Evolutionary conservation across 2,329 filamentous ascomycete species (phyloP).

Genomic region (Cryphonectria parasitica): DNA sequence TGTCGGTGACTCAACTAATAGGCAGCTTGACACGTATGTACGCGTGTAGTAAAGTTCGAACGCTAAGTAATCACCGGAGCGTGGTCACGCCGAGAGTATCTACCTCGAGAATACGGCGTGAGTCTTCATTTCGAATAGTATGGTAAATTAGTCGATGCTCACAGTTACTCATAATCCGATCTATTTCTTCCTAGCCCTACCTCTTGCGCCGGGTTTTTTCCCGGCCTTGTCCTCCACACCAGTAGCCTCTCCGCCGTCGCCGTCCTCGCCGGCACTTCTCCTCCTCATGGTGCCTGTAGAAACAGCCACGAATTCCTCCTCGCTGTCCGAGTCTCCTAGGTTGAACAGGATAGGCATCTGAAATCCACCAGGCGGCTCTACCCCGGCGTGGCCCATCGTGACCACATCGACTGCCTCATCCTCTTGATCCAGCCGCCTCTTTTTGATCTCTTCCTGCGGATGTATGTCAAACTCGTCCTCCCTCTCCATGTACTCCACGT

Average conservation of each 20-base stretch:
- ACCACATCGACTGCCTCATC: slow-evolving; percentile 93
- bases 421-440: slow-evolving; percentile 85
- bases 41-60: background rate
- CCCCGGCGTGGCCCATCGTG: slow-evolving; percentile 70
- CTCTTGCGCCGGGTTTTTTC: slow-evolving; percentile 48
- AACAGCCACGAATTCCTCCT: slow-evolving; percentile 78
- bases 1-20: background rate
- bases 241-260: slow-evolving; percentile 59
- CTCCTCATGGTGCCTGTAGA: slow-evolving; percentile 82
- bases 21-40: background rate
- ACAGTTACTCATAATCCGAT: background rate
- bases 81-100: background rate
- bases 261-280: slow-evolving; percentile 78
- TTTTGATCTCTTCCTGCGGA: slow-evolving; percentile 90
- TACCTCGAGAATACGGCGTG: no score
- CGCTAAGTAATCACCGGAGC: background rate
- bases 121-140: background rate
- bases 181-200: slow-evolving; percentile 47
- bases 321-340: slow-evolving; percentile 90
- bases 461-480: slow-evolving; percentile 99
- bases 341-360: slow-evolving; percentile 93
- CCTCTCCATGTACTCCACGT: slow-evolving; percentile 91
- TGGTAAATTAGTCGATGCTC: background rate
- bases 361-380: slow-evolving; percentile 66
- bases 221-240: slow-evolving; percentile 44